Evolutionary conservation across 2,329 filamentous ascomycete species (phyloP).

Genomic region (Hypoxylon sp.): DNA sequence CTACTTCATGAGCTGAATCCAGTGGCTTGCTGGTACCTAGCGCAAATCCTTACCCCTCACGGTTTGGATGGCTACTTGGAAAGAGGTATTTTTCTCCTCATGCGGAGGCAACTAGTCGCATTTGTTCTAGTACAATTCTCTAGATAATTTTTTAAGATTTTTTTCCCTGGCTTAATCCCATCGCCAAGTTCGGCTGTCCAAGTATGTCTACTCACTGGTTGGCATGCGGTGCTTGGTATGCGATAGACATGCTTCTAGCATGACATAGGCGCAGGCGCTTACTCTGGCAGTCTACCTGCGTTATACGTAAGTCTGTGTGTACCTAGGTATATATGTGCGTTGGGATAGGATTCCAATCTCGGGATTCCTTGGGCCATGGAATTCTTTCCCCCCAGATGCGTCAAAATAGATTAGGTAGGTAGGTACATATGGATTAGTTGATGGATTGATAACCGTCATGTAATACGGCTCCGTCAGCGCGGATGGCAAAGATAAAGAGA

Average conservation of each 20-base stretch:
- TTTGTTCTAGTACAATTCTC: slow-evolving; percentile 3
- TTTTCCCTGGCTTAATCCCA: slow-evolving; percentile 8
- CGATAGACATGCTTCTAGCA: slow-evolving; percentile 1
- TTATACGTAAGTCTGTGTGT: slow-evolving; percentile 7
- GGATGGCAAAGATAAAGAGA: not conserved
- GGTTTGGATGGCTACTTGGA: slow-evolving; percentile 1
- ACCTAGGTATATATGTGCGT: not conserved
- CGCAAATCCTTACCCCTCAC: slow-evolving; percentile 34
- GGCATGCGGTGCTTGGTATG: slow-evolving; percentile 4
- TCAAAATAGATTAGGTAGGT: slow-evolving; percentile 16
- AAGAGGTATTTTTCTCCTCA: slow-evolving; percentile 14
- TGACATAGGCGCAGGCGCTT: slow-evolving; percentile 7
- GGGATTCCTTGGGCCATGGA: slow-evolving; percentile 1
- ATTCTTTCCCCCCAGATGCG: slow-evolving; percentile 16
- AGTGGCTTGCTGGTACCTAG: slow-evolving; percentile 6
- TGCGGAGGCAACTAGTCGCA: slow-evolving; percentile 28
- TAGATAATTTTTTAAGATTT: not conserved
- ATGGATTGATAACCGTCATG: slow-evolving; percentile 9
- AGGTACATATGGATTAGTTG: slow-evolving; percentile 11
- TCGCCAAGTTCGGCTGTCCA: slow-evolving; percentile 12
- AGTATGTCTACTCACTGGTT: not conserved
- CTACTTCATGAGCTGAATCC: not conserved
- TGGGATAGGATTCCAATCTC: slow-evolving; percentile 11
- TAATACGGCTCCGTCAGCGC: slow-evolving; percentile 12
- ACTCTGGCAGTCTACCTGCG: slow-evolving; percentile 14